Percentiles rank a stretch among this genome's conserved stretches.
These are phyloP conservation scores for Heracleum sosnowskyi DNA, from an alignment of 129 eudicot genomes.

Conservation along the genomic window DNA sequence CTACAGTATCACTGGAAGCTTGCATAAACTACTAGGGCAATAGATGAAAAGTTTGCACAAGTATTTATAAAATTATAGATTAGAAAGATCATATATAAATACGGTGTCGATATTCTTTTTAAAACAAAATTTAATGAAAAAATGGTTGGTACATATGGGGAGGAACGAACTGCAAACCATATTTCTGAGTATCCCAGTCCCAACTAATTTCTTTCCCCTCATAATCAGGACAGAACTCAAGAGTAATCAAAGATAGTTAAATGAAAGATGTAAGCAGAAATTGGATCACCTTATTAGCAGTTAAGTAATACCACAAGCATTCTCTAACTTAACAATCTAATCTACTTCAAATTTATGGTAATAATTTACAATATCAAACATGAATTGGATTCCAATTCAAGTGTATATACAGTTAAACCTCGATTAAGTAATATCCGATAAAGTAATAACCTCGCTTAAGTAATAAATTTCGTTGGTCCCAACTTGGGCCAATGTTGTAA, in stretches of 20 bases:
- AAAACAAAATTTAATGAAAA: neutral
- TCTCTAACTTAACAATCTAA: neutral
- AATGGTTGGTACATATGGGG: neutral
- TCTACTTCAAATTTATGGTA: neutral
- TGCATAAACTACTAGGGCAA: neutral
- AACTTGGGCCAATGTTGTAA: no score
- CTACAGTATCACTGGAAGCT: neutral
- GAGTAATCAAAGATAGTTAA: neutral
- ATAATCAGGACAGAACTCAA: neutral
- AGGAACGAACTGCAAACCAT: neutral
- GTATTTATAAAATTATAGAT: neutral
- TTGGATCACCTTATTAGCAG: neutral
- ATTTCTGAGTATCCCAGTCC: neutral
- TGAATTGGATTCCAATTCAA: no score
- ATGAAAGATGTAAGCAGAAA: neutral
- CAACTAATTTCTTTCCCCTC: neutral
- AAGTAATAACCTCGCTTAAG: no score
- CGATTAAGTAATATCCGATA: no score
- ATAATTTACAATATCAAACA: no score
- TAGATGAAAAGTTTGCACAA: neutral
- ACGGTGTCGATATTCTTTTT: neutral
- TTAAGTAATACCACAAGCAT: no score
- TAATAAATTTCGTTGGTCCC: no score
- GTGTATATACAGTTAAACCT: no score
- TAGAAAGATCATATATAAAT: neutral